Conservation (phyloP, 1,284 basidiomycete species). For the Fomes fomentarius region DNA sequence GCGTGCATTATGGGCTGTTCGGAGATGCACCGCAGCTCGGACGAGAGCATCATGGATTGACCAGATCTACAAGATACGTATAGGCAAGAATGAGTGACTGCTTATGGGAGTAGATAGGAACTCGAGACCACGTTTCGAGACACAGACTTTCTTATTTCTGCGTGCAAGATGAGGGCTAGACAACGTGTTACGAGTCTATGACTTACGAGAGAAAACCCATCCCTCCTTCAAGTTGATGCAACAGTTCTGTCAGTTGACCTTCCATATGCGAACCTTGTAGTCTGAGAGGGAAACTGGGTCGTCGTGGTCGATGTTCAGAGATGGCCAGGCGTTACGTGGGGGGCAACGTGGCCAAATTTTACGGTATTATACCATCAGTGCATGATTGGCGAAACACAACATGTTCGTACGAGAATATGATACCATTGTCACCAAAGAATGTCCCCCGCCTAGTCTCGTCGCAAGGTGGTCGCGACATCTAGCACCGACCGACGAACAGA, state of each 20-base stretch:
- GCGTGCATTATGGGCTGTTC: background rate
- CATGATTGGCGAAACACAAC: background rate
- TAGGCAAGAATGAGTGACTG: too few relatives aligned
- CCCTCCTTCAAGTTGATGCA: background rate
- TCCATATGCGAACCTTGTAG: too few relatives aligned
- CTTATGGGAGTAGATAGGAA: too few relatives aligned
- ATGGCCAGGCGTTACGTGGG: too few relatives aligned
- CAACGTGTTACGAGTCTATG: background rate
- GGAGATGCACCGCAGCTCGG: background rate
- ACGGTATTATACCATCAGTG: too few relatives aligned
- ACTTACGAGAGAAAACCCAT: background rate
- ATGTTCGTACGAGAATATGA: background rate
- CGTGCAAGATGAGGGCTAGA: background rate
- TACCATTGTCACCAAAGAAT: too few relatives aligned
- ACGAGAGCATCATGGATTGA: background rate
- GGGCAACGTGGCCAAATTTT: background rate
- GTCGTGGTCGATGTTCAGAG: background rate
- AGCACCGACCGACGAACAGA: slow-evolving; percentile 35
- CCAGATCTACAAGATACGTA: too few relatives aligned
- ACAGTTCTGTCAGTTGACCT: background rate
- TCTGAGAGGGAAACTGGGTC: background rate
- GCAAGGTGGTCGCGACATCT: slow-evolving; percentile 32
- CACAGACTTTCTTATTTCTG: background rate
- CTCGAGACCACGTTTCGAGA: too few relatives aligned
- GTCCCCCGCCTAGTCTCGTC: slow-evolving; percentile 39